phyloP scores from a whole-genome alignment of 2,329 filamentous ascomycete species.

The Kalaharituber pfeilii region DNA sequence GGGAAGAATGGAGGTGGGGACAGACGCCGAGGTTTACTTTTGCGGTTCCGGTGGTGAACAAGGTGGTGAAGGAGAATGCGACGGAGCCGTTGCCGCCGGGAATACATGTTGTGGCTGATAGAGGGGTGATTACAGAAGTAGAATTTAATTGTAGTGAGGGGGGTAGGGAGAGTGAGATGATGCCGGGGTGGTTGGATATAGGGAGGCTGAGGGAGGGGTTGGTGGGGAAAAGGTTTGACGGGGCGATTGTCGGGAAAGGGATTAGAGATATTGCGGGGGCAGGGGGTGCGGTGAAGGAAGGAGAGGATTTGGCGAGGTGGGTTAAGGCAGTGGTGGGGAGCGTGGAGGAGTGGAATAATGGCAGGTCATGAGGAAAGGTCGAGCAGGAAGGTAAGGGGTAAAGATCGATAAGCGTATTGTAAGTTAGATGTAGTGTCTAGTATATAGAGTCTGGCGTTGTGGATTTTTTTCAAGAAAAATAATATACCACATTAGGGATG shows the following conservation, averaged over 20 bases:
- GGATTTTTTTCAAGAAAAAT: too few species aligned
- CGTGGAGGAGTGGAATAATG: not conserved
- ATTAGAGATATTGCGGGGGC: constrained; percentile 5
- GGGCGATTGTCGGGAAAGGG: constrained; percentile 9
- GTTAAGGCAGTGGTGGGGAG: not conserved
- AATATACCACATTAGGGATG: too few species aligned
- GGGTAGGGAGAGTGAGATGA: not conserved
- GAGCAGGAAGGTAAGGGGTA: too few species aligned
- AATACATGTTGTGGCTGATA: constrained; percentile 3
- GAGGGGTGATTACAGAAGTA: constrained; percentile 1
- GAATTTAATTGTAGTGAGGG: not conserved
- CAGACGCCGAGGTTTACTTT: constrained; percentile 76
- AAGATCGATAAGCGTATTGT: too few species aligned
- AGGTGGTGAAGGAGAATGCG: not conserved
- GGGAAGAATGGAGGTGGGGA: constrained; percentile 57
- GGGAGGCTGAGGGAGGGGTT: constrained; percentile 14
- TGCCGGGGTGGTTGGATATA: not conserved
- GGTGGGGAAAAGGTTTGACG: constrained; percentile 13
- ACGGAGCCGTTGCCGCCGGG: not conserved
- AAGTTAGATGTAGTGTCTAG: too few species aligned
- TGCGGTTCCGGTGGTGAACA: constrained; percentile 4
- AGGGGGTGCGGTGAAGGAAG: not conserved
- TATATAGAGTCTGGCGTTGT: too few species aligned
- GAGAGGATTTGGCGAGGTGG: not conserved
- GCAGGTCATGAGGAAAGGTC: too few species aligned